phyloP scores from a whole-genome alignment of 176 grass and related monocot species.

The Hsuehochloa calcarea region DNA sequence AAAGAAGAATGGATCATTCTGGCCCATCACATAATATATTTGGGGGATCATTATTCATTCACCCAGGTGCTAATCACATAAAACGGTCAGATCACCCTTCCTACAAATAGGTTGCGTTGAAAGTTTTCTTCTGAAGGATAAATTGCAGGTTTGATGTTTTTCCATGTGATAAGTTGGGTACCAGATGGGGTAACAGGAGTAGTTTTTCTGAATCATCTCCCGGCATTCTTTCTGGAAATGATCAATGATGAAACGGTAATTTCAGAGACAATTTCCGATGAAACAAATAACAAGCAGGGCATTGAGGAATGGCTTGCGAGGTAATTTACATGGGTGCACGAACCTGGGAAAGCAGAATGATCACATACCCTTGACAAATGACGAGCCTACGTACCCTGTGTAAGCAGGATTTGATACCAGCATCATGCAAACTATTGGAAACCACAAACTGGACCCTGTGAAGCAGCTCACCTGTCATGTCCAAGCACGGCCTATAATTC shows the following conservation, averaged over 20 bases:
- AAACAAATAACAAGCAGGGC: background rate
- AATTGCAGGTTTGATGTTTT: too few species aligned
- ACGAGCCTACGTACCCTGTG: background rate
- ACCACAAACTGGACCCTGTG: slow-evolving; percentile 27
- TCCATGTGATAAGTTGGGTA: too few species aligned
- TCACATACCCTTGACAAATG: slow-evolving; percentile 1
- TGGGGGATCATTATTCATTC: background rate
- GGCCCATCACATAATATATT: background rate
- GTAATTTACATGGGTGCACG: background rate
- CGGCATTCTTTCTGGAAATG: background rate
- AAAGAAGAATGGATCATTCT: background rate
- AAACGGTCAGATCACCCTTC: too few species aligned
- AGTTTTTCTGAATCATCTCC: too few species aligned
- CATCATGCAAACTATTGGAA: background rate
- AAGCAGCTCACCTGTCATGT: slow-evolving; percentile 42
- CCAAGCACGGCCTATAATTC: slow-evolving; percentile 5
- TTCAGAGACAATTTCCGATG: background rate
- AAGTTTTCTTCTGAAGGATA: too few species aligned
- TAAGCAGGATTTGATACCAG: background rate
- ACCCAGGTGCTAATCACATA: background rate
- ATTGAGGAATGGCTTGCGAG: background rate
- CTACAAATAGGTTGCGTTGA: too few species aligned
- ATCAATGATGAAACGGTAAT: background rate
- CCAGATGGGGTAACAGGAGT: too few species aligned
- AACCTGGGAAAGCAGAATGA: background rate